These are phyloP conservation scores for Cladorrhinum samala DNA, from an alignment of 495 filamentous ascomycete genomes.

Conservation along the genomic window DNA sequence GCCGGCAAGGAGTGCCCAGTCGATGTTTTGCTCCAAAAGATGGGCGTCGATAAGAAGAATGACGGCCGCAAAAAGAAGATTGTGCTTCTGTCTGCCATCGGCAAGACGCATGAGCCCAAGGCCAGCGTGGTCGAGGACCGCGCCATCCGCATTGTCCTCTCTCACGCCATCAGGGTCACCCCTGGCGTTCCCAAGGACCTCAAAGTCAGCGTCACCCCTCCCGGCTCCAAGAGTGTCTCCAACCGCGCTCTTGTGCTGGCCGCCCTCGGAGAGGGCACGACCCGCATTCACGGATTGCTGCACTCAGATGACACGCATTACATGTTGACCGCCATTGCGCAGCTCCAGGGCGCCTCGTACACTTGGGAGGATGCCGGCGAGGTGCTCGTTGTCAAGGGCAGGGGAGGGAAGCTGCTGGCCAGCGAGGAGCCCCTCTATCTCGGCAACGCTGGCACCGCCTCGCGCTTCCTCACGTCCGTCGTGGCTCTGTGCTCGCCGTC, in stretches of 20 bases:
- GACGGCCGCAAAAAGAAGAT: constrained; percentile 93
- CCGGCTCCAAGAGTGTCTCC: constrained; percentile 96
- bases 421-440: constrained; percentile 75
- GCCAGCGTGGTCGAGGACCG: constrained; percentile 83
- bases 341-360: constrained; percentile 83
- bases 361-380: constrained; percentile 91
- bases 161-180: constrained; percentile 66
- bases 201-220: constrained; percentile 73
- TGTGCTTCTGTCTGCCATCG: constrained; percentile 89
- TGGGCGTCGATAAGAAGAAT: constrained; percentile 99
- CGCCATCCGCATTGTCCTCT: constrained; percentile 77
- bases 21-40: constrained; percentile 78
- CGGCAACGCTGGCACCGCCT: constrained; percentile 94
- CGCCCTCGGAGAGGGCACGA: constrained; percentile 80
- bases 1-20: constrained; percentile 88
- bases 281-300: constrained; percentile 82
- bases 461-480: constrained; percentile 90
- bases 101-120: constrained; percentile 75
- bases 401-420: constrained; percentile 76
- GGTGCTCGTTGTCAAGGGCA: constrained; percentile 82
- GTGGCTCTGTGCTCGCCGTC: constrained; percentile 72
- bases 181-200: constrained; percentile 59
- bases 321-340: constrained; percentile 84
- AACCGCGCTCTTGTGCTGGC: constrained; percentile 92
- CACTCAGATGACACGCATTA: constrained; percentile 96